phyloP scores from a whole-genome alignment of 129 eudicot species.

The Lonicera japonica region DNA sequence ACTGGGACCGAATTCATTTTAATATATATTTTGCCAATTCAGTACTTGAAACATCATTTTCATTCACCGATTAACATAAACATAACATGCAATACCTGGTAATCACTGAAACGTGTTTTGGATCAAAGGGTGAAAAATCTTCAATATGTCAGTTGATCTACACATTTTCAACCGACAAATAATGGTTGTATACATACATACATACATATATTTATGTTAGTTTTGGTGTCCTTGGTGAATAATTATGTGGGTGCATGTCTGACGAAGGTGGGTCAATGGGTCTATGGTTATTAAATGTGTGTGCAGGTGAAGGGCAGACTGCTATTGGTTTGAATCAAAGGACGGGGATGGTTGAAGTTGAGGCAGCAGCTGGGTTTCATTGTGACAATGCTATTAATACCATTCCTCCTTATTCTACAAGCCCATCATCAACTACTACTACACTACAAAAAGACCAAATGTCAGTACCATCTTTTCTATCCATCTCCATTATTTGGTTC shows the following conservation, averaged over 20 bases:
- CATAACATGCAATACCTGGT: too few species aligned
- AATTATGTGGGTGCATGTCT: conserved; percentile 12
- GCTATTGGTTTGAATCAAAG: conserved; percentile 33
- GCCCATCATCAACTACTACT: conserved; percentile 27
- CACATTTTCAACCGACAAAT: neutral
- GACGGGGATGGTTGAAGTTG: conserved; percentile 22
- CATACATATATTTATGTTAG: neutral
- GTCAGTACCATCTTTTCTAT: conserved; percentile 42
- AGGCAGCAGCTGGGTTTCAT: conserved; percentile 18
- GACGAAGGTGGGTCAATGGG: conserved; percentile 15
- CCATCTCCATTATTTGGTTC: conserved; percentile 25
- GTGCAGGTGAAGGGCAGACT: conserved; percentile 34
- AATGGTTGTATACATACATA: too few species aligned
- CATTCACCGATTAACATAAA: too few species aligned
- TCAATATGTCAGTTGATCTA: neutral
- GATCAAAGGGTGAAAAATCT: neutral
- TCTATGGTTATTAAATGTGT: conserved; percentile 18
- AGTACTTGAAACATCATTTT: too few species aligned
- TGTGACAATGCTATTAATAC: conserved; percentile 32
- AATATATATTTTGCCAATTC: too few species aligned
- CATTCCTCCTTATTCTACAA: conserved; percentile 32
- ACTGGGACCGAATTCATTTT: too few species aligned
- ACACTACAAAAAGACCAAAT: conserved; percentile 42
- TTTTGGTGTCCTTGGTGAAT: conserved; percentile 1
- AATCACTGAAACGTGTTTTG: neutral